Base-by-base conservation (phyloP, 177 flowering plant genomes). In the Vitis hybrid region DNA sequence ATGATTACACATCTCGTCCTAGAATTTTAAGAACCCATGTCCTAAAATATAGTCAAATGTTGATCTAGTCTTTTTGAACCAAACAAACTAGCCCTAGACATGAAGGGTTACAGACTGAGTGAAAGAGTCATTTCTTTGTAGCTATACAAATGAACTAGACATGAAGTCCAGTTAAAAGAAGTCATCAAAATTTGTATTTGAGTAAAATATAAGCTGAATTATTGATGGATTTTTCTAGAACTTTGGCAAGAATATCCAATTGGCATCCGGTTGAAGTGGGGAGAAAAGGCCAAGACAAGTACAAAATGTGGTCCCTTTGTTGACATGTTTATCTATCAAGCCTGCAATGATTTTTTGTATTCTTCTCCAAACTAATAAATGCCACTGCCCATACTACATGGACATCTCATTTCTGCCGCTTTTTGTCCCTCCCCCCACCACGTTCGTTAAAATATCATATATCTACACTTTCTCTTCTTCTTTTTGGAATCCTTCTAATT, bases 231-330 rank as follows among this genome's bases (percentile, higher is more conserved):
- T 15, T 61, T 71, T 70, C 58, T 47, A 62, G 71, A 71, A 67
- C 44, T 24, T 38, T 2, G 49, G 55, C 14, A 52, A 44, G 72
- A 71, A 68, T 68, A 68, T 71, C 73, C 74, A 63, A 15, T 49
- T 51, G 62, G 69, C 62, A 57, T 65, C 64, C 7, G 62, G 59
- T 20, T 59, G 62, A 70, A 66, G 68, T 19, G 75, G 61, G 65
- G 79, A 69, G 71, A 67, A 78, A 71, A 14, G 62, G 69, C 77
- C 72, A 67, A 70, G 24, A 62, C 55, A 73, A 74, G 71, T 67
- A 73, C 72, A 78, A 47, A n/a, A 50, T 28, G 74, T 62, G 77
- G 71, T 62, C 77, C 80, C 60, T 66, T 65, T 50, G 33, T 9
- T 18, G 11, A 1, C 57, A 59, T 20, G 20, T 38, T 75, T 38